These are phyloP conservation scores for Aspergillus chevalieri DNA, from an alignment of 2,329 filamentous ascomycete species.

Conservation along the genomic window DNA sequence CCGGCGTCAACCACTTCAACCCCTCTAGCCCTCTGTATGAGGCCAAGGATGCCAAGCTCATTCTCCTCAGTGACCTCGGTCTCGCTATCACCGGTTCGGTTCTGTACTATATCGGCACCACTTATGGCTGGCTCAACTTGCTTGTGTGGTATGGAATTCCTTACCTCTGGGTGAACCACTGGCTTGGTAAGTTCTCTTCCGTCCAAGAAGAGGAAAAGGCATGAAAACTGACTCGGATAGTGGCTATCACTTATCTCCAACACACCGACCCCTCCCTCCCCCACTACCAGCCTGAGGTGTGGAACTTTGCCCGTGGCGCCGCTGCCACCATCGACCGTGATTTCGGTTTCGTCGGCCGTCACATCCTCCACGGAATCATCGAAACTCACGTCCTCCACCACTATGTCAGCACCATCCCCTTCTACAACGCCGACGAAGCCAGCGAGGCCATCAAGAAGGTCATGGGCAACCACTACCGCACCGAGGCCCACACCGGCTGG, in stretches of 20 bases:
- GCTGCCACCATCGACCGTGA: constrained; percentile 95
- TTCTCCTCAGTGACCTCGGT: constrained; percentile 81
- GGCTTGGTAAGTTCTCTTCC: constrained; percentile 68
- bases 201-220: neutral
- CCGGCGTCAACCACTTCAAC: constrained; percentile 92
- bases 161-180: constrained; percentile 98
- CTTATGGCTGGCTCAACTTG: constrained; percentile 78
- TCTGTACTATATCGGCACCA: constrained; percentile 65
- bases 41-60: constrained; percentile 79
- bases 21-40: constrained; percentile 86
- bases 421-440: constrained; percentile 94
- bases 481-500: constrained; percentile 69
- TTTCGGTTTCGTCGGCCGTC: constrained; percentile 89
- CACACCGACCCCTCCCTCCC: constrained; percentile 93
- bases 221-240: constrained; percentile 42
- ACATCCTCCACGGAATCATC: constrained; percentile 89
- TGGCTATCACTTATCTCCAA: constrained; percentile 95
- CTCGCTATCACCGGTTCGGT: constrained; percentile 56
- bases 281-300: constrained; percentile 79
- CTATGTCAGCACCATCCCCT: constrained; percentile 92
- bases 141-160: constrained; percentile 91
- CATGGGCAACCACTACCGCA: constrained; percentile 93
- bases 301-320: constrained; percentile 90
- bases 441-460: constrained; percentile 88
- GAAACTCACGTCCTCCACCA: constrained; percentile 98